Base-by-base conservation (phyloP, 768 basidiomycete genomes). In the Tulasnella sp. region DNA sequence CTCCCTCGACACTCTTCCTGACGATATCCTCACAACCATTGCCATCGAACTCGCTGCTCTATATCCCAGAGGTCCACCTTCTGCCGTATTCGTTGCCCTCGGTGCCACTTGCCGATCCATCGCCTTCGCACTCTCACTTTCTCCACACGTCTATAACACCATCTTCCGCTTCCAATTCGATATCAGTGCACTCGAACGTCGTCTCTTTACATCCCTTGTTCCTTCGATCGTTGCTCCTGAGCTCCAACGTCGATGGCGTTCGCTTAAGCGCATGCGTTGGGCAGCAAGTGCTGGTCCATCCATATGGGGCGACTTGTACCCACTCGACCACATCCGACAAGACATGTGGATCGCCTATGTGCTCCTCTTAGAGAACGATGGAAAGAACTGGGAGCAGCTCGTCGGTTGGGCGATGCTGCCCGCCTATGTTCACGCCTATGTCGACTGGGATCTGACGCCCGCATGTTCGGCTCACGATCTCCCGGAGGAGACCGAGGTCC, bases 351-450 rank as follows among this genome's bases (percentile, higher is more conserved):
- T 69, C 0, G 74, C 75, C 4, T 80, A 77, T 53, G 65, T 83
- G 44, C 78, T 87, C 75, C 68, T 83, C 68, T 70, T 78, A 3
- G 85, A 86, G 63, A 80, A 84, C 70, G 84, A 86, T 69, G 83
- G 83, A 32, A 77, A 76, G 67, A 87, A 87, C 67, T 73, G 74
- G 34, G 70, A 65, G 3, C 82, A 82, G 69, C 78, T 86, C 50
- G 63, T 62, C 41, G 73, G 77, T 58, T 72, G 70, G 23, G 83
- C 80, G 0, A 76, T 77, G 3, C 72, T 82, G 2, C 73, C 75
- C 38, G 62, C 61, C 3, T 81, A 78, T 44, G 72, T 80, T 8
- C 74, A 78, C 49, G 19, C 56, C 1, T 80, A 76, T 58, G 67
- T 82, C 34, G 74, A 73, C 30, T 59, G 50, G 47, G 58, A 59